Evolutionary conservation across 805 yeast species (phyloP).

Genomic region (Kluyveromyces siamensis): DNA sequence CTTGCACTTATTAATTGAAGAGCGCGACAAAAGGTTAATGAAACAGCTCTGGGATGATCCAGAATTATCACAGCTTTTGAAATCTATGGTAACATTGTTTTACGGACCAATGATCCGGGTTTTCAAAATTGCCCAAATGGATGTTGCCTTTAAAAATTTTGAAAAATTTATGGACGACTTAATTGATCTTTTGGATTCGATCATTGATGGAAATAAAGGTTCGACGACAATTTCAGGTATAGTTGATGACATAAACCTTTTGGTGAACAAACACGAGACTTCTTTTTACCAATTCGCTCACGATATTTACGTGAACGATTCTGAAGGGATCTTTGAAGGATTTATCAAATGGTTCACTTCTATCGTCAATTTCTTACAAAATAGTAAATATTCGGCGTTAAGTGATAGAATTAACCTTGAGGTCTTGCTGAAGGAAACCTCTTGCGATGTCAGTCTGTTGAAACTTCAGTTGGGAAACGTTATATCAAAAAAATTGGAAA

Average conservation of each 20-base stretch:
- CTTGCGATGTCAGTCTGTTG: constrained; percentile 23
- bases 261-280: constrained; percentile 66
- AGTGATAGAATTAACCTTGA: constrained; percentile 39
- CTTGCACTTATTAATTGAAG: constrained; percentile 54
- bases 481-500: constrained; percentile 28
- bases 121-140: constrained; percentile 57
- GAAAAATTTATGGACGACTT: constrained; percentile 62
- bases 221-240: constrained; percentile 55
- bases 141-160: constrained; percentile 54
- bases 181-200: constrained; percentile 45
- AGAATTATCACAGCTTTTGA: constrained; percentile 63
- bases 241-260: constrained; percentile 45
- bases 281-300: constrained; percentile 69
- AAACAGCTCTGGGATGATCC: constrained; percentile 81
- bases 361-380: constrained; percentile 53
- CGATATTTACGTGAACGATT: constrained; percentile 72
- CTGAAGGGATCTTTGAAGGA: constrained; percentile 59
- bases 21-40: constrained; percentile 66
- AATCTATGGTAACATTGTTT: constrained; percentile 61
- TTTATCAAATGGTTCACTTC: constrained; percentile 66
- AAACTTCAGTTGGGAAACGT: constrained; percentile 32
- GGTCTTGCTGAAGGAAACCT: constrained; percentile 22
- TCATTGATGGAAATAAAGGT: constrained; percentile 31
- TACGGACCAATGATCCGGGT: constrained; percentile 67
- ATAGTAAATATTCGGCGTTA: constrained; percentile 40